Conservation (phyloP, 768 basidiomycete species). For the Gloeopeniophorella convolvens region DNA sequence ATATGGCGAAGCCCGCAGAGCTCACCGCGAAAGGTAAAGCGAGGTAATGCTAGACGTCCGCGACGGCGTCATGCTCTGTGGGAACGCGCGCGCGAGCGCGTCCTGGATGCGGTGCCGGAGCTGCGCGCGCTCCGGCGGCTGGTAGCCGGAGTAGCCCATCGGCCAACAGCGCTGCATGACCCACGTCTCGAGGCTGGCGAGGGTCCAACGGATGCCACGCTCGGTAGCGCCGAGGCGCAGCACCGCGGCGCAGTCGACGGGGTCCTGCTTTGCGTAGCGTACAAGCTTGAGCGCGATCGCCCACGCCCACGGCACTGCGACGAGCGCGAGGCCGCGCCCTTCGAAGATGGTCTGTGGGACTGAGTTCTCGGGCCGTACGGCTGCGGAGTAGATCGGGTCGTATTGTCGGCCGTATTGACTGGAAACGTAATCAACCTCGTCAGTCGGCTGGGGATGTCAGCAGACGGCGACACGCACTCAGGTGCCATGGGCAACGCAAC, state of each 20-base stretch:
- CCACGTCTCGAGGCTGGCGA: slow-evolving; percentile 50
- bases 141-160: slow-evolving; percentile 54
- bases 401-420: slow-evolving; percentile 28
- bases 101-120: slow-evolving; percentile 41
- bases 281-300: slow-evolving; percentile 67
- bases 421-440: too few relatives aligned
- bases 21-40: neutral
- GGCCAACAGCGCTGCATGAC: slow-evolving; percentile 51
- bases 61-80: neutral
- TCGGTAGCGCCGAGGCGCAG: slow-evolving; percentile 53
- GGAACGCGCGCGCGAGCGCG: slow-evolving; percentile 7
- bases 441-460: neutral
- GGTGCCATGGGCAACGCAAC: slow-evolving; percentile 59
- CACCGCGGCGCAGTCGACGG: slow-evolving; percentile 59
- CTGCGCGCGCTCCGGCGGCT: slow-evolving; percentile 36
- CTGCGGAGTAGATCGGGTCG: slow-evolving; percentile 57
- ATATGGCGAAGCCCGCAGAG: too few relatives aligned
- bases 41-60: neutral
- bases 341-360: slow-evolving; percentile 50
- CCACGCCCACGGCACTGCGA: slow-evolving; percentile 69
- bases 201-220: slow-evolving; percentile 50
- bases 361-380: slow-evolving; percentile 36
- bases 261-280: slow-evolving; percentile 56
- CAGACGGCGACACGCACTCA: slow-evolving; percentile 41
- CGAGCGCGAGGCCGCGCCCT: slow-evolving; percentile 44